Base-by-base conservation (phyloP, 176 grass and related monocot species). In the Typha latifolia region DNA sequence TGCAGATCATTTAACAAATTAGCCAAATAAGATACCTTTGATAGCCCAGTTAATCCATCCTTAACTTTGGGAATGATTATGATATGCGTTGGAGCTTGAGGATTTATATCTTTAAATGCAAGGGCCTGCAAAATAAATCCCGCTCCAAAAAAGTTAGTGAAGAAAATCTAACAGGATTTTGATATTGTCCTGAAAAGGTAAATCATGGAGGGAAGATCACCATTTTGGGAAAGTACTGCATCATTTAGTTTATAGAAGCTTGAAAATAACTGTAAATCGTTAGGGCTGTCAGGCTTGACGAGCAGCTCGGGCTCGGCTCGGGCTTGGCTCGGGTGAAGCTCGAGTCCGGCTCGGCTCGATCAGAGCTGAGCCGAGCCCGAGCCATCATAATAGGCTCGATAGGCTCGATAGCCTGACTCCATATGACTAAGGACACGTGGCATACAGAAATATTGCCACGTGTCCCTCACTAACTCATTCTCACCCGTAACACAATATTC, bases 61-160 rank as follows among this genome's bases (percentile, higher is more conserved):
- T 80, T 88, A 59, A 91, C 77, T 76, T 91, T 96, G 11, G 91
- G 91, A 78, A 96, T 96, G 73, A 96, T 75, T 23, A 91, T 5
- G 12, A 96, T 83, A 67, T 96, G 91, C 1, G 77, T 83, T 8
- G 82, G 91, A 64, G 82, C 87, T 83, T 96, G 84, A 72, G 91
- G 91, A 76, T 69, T 81, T 76, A 96, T 88, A 81, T 96, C 91
- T 80, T 84, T 85, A 73, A 96, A 96, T 81, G 91, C 91, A 61
- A 91, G 63, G 48, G 81, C 91, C 91, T 96, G 76, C 2, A 71
- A 69, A 67, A 72, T 49, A 18, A 84, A 63, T 9, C 15, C 49
- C 27, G 23, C 12, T 11, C 12, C 55, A 55, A 62, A 49, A 69
- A 31, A 1, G 10, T 65, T 51, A 37, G 4, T 37, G 34, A 6